phyloP scores from a whole-genome alignment of 371 early-diverging fungal genomes.

The Fennellomyces sp. region DNA sequence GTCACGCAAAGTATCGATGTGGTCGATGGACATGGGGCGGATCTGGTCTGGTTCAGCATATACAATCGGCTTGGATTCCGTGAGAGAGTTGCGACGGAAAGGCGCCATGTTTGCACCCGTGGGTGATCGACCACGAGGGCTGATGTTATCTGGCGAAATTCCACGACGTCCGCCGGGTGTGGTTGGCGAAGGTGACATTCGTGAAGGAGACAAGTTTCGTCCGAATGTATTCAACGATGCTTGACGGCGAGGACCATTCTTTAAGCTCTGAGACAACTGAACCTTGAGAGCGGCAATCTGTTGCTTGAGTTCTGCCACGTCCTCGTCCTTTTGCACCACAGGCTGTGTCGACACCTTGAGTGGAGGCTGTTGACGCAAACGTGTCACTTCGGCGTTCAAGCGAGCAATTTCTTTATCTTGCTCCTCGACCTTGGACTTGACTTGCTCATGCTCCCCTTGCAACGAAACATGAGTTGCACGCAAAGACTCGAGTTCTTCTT shows the following conservation, averaged over 20 bases:
- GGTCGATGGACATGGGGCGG: slow-evolving; percentile 48
- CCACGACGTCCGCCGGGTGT: slow-evolving; percentile 27
- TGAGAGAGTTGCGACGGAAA: slow-evolving; percentile 35
- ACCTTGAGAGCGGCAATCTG: slow-evolving; percentile 57
- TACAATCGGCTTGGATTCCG: slow-evolving; percentile 13
- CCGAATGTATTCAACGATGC: slow-evolving; percentile 35
- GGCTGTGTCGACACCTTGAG: slow-evolving; percentile 9
- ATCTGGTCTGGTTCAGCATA: slow-evolving; percentile 27
- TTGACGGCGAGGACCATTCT: slow-evolving; percentile 42
- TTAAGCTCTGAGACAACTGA: slow-evolving; percentile 48
- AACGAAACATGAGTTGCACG: slow-evolving; percentile 53
- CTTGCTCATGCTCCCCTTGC: slow-evolving; percentile 51
- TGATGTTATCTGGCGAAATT: slow-evolving; percentile 31
- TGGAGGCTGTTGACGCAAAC: slow-evolving; percentile 54
- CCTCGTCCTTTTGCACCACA: slow-evolving; percentile 19
- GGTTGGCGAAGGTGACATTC: slow-evolving; percentile 12
- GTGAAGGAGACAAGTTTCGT: slow-evolving; percentile 40
- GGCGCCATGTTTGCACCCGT: slow-evolving; percentile 25
- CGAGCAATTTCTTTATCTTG: slow-evolving; percentile 71
- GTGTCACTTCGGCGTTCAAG: slow-evolving; percentile 70
- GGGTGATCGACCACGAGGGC: slow-evolving; percentile 45
- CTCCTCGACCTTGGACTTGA: slow-evolving; percentile 60
- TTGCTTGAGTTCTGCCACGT: slow-evolving; percentile 50
- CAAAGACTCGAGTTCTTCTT: slow-evolving; percentile 60
- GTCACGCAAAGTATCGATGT: slow-evolving; percentile 26